phyloP scores from a whole-genome alignment of 2,329 filamentous ascomycete genomes.

The Iodosphaeria phyllophila region DNA sequence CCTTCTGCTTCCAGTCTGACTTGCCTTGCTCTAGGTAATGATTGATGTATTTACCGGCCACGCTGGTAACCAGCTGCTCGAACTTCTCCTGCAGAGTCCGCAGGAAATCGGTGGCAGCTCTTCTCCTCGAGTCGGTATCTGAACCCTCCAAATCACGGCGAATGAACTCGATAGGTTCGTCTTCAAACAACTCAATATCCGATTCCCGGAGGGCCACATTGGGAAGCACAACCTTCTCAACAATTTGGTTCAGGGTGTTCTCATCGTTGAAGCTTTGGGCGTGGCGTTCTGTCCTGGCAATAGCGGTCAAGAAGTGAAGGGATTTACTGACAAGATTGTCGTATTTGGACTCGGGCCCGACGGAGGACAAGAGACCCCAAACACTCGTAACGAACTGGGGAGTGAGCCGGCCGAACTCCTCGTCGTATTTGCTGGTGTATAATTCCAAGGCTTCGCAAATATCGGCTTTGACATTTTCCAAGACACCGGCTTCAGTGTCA shows the following conservation, averaged over 20 bases:
- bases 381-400: conserved; percentile 74
- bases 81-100: conserved; percentile 79
- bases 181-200: conserved; percentile 90
- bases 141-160: conserved; percentile 87
- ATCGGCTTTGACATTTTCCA: conserved; percentile 79
- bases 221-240: conserved; percentile 88
- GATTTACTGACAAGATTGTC: conserved; percentile 90
- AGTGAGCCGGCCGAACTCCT: conserved; percentile 70
- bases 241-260: conserved; percentile 62
- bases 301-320: conserved; percentile 80
- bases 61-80: conserved; percentile 63
- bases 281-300: conserved; percentile 61
- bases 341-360: conserved; percentile 78
- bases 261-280: conserved; percentile 73
- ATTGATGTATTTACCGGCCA: conserved; percentile 75
- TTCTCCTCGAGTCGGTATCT: conserved; percentile 79
- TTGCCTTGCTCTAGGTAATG: conserved; percentile 70
- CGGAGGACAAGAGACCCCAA: conserved; percentile 77
- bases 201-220: conserved; percentile 85
- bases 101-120: conserved; percentile 89
- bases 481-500: conserved; percentile 67
- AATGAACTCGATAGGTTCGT: conserved; percentile 98
- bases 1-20: conserved; percentile 89
- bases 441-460: conserved; percentile 84
- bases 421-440: conserved; percentile 88